A percentile compares a stretch with the other conserved stretches of the same genome.
Conservation (phyloP, 23 red algal genomes). For the Agarophyton chilense region DNA sequence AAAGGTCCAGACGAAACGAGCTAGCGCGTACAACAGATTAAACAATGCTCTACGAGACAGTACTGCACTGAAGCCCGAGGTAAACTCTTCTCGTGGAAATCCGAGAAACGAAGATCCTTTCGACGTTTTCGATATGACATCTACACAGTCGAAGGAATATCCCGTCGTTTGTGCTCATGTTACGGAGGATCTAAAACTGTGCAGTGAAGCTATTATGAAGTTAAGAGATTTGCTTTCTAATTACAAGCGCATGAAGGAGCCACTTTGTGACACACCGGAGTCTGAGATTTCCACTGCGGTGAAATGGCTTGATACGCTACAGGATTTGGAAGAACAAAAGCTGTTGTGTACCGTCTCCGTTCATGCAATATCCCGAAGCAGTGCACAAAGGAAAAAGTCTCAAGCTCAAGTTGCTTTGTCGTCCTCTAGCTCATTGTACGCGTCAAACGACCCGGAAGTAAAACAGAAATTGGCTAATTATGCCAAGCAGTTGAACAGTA, state of each 20-base stretch:
- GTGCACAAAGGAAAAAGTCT: not conserved
- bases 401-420: not conserved
- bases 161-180: constrained; percentile 37
- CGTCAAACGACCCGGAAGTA: constrained; percentile 23
- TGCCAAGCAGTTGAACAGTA: constrained; percentile 32
- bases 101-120: not conserved
- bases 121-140: not conserved
- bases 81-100: not conserved
- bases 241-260: not conserved
- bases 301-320: constrained; percentile 31
- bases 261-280: not conserved
- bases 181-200: constrained; percentile 45
- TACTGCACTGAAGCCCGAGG: not conserved
- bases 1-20: constrained; percentile 10
- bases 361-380: constrained; percentile 41
- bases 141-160: constrained; percentile 6
- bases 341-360: constrained; percentile 32
- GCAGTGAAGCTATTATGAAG: constrained; percentile 48
- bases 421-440: not conserved
- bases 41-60: constrained; percentile 13
- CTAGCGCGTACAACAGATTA: constrained; percentile 19
- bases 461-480: constrained; percentile 12
- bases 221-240: constrained; percentile 30
- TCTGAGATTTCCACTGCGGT: constrained; percentile 24
- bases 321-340: constrained; percentile 49